Base-by-base conservation (phyloP, 2,329 filamentous ascomycete genomes). In the Cordyceps militaris region DNA sequence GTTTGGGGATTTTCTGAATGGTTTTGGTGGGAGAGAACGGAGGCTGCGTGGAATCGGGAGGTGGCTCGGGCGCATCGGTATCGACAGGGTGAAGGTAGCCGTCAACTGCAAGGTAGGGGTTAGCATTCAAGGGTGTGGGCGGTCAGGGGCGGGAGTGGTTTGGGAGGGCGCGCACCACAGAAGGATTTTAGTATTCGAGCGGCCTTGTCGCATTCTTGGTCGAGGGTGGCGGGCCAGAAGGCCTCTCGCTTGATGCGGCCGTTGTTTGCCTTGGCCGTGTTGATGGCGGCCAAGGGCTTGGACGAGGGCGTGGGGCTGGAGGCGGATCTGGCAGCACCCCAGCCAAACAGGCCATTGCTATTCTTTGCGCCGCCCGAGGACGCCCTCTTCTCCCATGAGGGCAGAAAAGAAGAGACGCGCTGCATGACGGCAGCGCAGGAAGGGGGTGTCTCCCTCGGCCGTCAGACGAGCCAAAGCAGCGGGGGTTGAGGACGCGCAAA, bases 201-300 rank as follows among this genome's bases (percentile, higher is more conserved):
- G 48, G 91, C 89, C 75, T 96, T 96, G 73, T 96, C 90, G 72
- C 88, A 89, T 77, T 97, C 92, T 64, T 88, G 87, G 69, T 96
- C 92, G 53, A 96, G 77, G 1, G 86, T 88, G 32, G 88, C 87
- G 3, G 91, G 91, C 89, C 89, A 94, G 67, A 93, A 93, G 24
- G 88, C 85, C 70, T 95, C 89, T 30, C 70, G 66, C 48, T 73
- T 69, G 28, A 73, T 65, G 26, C 67, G 66, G 59, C 59, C 63
- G 43, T 71, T 73, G 43, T 71, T 73, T 59, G 71, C 70, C 38
- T 66, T 67, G 23, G 65, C 62, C 19, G 68, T 67, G 61, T 73
- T 71, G 64, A 73, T 71, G 54, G 64, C 69, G 58, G 69, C 59
- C 40, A 70, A 60, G 47, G 63, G 49, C 52, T 63, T 65, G 38